Conservation (phyloP, 2,329 filamentous ascomycete genomes). For the Epicoccum sorghinum region DNA sequence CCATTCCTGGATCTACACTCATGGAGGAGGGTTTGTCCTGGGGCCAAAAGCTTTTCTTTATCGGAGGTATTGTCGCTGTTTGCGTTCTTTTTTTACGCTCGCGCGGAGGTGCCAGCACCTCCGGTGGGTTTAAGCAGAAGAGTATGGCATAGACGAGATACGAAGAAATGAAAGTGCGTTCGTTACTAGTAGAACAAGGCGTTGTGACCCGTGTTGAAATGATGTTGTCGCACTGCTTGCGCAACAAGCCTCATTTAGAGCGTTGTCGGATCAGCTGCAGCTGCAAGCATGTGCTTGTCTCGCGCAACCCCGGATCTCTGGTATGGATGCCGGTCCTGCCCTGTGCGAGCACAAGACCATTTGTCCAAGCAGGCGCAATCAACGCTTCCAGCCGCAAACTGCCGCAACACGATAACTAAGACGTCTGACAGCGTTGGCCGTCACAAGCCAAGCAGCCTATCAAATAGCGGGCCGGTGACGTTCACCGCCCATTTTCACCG, state of each 20-base stretch:
- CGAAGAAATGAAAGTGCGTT: slow-evolving; percentile 17
- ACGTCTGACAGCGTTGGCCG: slow-evolving; percentile 3
- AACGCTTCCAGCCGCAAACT: slow-evolving; percentile 2
- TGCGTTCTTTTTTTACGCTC: slow-evolving; percentile 51
- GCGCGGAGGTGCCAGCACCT: slow-evolving; percentile 29
- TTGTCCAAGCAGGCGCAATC: not conserved
- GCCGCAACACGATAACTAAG: slow-evolving; percentile 7
- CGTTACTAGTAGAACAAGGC: not conserved
- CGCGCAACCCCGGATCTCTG: slow-evolving; percentile 12
- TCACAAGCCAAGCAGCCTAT: slow-evolving; percentile 17
- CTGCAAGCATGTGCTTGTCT: slow-evolving; percentile 17
- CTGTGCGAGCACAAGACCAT: slow-evolving; percentile 9
- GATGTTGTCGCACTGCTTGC: not conserved
- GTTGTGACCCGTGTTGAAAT: not conserved
- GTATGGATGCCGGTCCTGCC: slow-evolving; percentile 1
- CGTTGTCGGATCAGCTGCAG: not conserved
- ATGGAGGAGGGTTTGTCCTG: slow-evolving; percentile 49
- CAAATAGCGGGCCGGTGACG: slow-evolving; percentile 18
- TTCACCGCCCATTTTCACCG: slow-evolving; percentile 37
- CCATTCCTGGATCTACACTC: slow-evolving; percentile 19
- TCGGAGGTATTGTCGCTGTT: slow-evolving; percentile 51
- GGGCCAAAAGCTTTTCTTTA: slow-evolving; percentile 53
- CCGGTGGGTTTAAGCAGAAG: slow-evolving; percentile 43
- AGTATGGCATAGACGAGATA: slow-evolving; percentile 46
- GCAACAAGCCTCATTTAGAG: too few relatives aligned